Conservation (phyloP, 257 asterid genomes). For the Ocimum tenuiflorum region DNA sequence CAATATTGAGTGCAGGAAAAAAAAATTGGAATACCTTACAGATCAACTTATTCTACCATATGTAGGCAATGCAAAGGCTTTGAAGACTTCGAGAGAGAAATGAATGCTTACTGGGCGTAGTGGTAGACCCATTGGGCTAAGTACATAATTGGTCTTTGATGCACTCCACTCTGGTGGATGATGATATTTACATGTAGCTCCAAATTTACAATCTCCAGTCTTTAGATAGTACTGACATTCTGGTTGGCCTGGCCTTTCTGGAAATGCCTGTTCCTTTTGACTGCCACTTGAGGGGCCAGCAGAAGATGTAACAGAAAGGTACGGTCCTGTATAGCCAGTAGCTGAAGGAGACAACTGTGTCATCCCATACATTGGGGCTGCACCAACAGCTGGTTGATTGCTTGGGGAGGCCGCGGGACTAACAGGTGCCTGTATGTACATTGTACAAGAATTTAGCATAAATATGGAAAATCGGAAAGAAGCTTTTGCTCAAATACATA, state of each 20-base stretch:
- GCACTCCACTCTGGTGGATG: conserved; percentile 74
- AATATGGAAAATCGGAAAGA: neutral
- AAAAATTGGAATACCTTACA: too few species aligned
- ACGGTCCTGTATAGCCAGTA: conserved; percentile 67
- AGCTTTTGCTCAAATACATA: too few species aligned
- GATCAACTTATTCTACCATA: too few species aligned
- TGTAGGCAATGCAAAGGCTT: too few species aligned
- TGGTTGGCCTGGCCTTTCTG: conserved; percentile 85
- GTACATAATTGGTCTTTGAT: conserved; percentile 43
- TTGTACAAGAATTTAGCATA: conserved; percentile 20
- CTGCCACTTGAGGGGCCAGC: conserved; percentile 56
- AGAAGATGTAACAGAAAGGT: conserved; percentile 51
- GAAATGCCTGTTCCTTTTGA: conserved; percentile 55
- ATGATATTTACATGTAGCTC: conserved; percentile 80
- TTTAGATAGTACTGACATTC: conserved; percentile 78
- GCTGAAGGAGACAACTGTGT: conserved; percentile 77
- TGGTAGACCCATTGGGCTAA: conserved; percentile 85
- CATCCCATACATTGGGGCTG: conserved; percentile 49
- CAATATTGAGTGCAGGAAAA: too few species aligned
- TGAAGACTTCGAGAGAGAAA: neutral
- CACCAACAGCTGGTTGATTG: conserved; percentile 53
- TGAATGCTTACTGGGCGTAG: conserved; percentile 68
- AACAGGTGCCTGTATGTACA: conserved; percentile 45
- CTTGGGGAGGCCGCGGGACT: conserved; percentile 55
- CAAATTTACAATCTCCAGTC: conserved; percentile 84